These are phyloP conservation scores for Tardiomyces depauwii DNA, from an alignment of 1,139 yeast genomes.

Conservation along the genomic window DNA sequence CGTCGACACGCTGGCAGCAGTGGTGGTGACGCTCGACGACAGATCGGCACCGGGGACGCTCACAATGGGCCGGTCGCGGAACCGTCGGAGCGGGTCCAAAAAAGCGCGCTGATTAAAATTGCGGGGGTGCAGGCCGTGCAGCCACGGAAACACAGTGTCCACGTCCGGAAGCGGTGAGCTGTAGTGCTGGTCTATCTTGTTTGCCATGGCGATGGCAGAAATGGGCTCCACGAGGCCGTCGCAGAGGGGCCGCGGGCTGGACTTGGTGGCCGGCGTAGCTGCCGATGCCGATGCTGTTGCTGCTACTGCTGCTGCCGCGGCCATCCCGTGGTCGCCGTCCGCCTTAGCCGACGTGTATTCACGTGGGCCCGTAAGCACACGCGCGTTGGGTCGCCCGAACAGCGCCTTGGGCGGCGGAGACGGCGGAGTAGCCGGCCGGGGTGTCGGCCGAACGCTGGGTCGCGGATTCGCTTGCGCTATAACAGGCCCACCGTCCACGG, in stretches of 20 bases:
- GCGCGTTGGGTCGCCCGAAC: not conserved
- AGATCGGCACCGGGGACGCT: slow-evolving; percentile 2
- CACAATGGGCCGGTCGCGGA: slow-evolving; percentile 6
- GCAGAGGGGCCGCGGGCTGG: not conserved
- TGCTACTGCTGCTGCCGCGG: too few species aligned
- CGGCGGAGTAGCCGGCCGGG: not conserved
- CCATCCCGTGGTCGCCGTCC: not conserved
- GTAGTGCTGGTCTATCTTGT: slow-evolving; percentile 11
- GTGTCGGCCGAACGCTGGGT: not conserved
- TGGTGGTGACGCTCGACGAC: not conserved
- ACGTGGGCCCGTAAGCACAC: too few species aligned
- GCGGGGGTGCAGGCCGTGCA: slow-evolving; percentile 48
- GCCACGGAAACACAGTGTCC: slow-evolving; percentile 74
- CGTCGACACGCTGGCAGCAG: not conserved
- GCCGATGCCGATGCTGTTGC: too few species aligned
- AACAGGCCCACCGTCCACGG: not conserved
- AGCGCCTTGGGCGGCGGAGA: not conserved
- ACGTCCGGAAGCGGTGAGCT: slow-evolving; percentile 54
- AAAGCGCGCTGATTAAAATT: slow-evolving; percentile 24
- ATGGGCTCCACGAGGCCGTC: not conserved
- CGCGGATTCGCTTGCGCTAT: too few species aligned
- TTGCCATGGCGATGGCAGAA: not conserved
- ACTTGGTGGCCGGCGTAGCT: too few species aligned
- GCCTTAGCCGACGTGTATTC: too few species aligned
- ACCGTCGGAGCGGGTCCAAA: slow-evolving; percentile 18